These are phyloP conservation scores for Paecilomyces formosus DNA, from an alignment of 2,329 filamentous ascomycete species.

Conservation along the genomic window DNA sequence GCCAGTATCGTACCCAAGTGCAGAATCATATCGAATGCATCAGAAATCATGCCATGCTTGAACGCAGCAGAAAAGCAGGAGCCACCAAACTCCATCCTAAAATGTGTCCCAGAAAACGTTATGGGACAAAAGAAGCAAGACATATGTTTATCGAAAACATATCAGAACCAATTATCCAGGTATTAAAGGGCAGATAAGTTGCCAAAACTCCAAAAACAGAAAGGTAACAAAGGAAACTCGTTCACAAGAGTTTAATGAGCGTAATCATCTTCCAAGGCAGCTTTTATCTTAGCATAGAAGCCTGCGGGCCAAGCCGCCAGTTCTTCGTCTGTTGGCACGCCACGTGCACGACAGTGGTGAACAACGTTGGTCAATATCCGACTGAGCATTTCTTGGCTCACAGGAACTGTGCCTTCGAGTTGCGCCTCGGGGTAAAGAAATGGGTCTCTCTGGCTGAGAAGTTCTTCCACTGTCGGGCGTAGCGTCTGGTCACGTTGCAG, in stretches of 20 bases:
- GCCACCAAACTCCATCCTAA: background rate
- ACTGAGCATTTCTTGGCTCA: slow-evolving; percentile 51
- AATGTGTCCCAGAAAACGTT: background rate
- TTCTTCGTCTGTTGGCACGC: slow-evolving; percentile 51
- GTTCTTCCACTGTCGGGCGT: slow-evolving; percentile 50
- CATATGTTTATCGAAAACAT: background rate
- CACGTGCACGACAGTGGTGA: slow-evolving; percentile 50
- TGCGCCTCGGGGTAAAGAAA: slow-evolving; percentile 52
- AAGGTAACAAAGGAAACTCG: background rate
- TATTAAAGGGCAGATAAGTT: background rate
- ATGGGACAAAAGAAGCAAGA: background rate
- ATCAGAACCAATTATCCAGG: background rate
- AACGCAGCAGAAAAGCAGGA: background rate
- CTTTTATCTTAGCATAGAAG: slow-evolving; percentile 42
- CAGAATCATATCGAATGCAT: background rate
- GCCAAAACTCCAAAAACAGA: background rate
- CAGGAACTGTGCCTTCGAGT: slow-evolving; percentile 39
- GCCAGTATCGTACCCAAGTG: background rate
- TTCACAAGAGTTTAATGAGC: slow-evolving; percentile 1
- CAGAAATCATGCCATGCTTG: background rate
- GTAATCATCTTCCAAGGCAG: slow-evolving; percentile 37
- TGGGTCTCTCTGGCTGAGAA: slow-evolving; percentile 48
- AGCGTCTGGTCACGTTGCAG: slow-evolving; percentile 51
- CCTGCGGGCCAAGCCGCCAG: slow-evolving; percentile 40
- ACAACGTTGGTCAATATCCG: slow-evolving; percentile 55